Base-by-base conservation (phyloP, 2,329 filamentous ascomycete species). In the Talaromyces atroroseus region DNA sequence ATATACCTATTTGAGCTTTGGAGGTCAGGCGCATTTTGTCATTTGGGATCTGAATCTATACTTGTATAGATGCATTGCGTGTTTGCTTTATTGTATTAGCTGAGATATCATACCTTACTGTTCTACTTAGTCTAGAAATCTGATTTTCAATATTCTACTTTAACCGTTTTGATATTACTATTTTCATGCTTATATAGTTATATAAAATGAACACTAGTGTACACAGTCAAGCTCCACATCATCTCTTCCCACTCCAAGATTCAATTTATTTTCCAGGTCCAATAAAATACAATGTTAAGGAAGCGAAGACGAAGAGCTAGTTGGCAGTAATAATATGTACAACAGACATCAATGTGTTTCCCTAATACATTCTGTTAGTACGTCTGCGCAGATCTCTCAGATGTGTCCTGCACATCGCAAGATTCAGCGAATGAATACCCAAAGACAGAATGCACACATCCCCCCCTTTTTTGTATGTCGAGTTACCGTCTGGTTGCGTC, bases 401-500 rank as follows among this genome's bases (percentile, higher is more conserved):
- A 44, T 23, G 40, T 21, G 40, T 21, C 40, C 40, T 21, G n/a
- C 40, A 42, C 20, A 44, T 44, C 10, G 2, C 10, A 40, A 18
- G 16, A 5, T 40, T 40, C 18, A 40, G 11, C 16, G 36, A 18
- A n/a, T 3, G 36, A 38, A 29, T 29, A 8, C 26, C 26, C 26
- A n/a, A 38, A 38, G 4, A 16, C 16, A 11, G 16, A 40, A 14
- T 18, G 14, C 16, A 3, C 8, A 11, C 18, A 18, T 44, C 18
- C 18, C 40, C 32, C 26, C 8, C 26, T n/a, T 8, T 18, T 21
- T 44, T 14, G 40, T 6, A 14, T 23, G 8, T 21, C 32, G 6
- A 26, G 47, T 69, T 65, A 74, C 58, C 68, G 64, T 63, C 73
- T 75, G 29, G 68, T 66, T n/a, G 75, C 62, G 2, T 70, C 69